Base-by-base conservation (phyloP, 208 protist genomes). In the Blechomonas ayalai region DNA sequence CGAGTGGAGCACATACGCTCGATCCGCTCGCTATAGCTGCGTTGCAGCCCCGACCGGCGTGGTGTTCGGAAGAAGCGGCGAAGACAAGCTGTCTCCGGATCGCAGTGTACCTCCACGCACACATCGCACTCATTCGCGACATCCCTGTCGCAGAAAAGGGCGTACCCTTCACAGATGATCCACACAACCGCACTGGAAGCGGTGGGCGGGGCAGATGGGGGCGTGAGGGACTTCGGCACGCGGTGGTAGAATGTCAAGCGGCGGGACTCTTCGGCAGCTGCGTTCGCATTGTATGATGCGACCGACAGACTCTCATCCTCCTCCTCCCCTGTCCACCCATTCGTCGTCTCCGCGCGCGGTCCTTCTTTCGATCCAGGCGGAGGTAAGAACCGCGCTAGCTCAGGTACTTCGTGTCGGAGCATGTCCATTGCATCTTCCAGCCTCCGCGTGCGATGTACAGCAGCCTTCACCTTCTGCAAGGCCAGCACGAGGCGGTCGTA, bases 101-200 rank as follows among this genome's bases (percentile, higher is more conserved):
- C 71, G 34, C 58, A 58, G 7, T 40, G 36, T 22, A 84, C 52
- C 24, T 64, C 32, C 37, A 80, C 34, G 29, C 47, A 62, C 8
- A 32, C 49, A 57, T 84, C 76, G 2, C 75, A 58, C 31, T 48
- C 9, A 2, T 44, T 35, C 25, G 41, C 51, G 1, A 57, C 31
- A 15, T 31, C 27, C 46, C 38, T 23, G 43, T 49, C 26, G 15
- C 58, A 62, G 20, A 78, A 69, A 1, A 83, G 50, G 22, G 64
- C 39, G 38, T 78, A 70, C 10, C 74, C 74, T 33, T 83, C 74
- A 32, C 74, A 83, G 15, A 83, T 59, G 13, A 78, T 45, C 28
- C 62, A 74, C 27, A 63, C 25, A n/a, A 34, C 39, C 18, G 40
- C n/a, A 47, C 25, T 29, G 20, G 46, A 12, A 3, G 4, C 18